Conservation (phyloP, 768 basidiomycete species). For the Infundibulicybe gibba region DNA sequence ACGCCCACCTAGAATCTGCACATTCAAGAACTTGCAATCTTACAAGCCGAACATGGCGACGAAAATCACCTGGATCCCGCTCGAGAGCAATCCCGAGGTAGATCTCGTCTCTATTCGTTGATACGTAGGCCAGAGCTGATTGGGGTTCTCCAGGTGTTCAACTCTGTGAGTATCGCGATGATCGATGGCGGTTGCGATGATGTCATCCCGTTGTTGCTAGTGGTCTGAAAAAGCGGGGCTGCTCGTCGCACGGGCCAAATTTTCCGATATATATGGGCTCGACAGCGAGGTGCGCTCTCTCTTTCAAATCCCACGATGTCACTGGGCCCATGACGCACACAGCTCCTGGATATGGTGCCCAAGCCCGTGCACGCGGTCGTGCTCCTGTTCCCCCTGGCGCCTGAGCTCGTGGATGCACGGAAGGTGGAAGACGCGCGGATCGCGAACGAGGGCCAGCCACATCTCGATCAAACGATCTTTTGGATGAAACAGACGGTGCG, state of each 20-base stretch:
- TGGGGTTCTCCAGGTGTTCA: conserved; percentile 35
- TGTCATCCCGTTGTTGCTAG: conserved; percentile 24
- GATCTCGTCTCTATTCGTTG: too few species aligned
- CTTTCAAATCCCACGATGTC: background rate
- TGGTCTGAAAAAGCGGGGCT: conserved; percentile 75
- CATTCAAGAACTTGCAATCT: too few species aligned
- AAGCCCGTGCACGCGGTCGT: conserved; percentile 80
- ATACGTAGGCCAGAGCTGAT: too few species aligned
- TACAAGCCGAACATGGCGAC: too few species aligned
- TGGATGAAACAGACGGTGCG: conserved; percentile 92
- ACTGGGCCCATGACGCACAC: too few species aligned
- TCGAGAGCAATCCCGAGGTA: conserved; percentile 69
- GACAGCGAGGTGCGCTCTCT: conserved; percentile 51
- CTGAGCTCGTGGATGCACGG: conserved; percentile 44
- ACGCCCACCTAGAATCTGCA: too few species aligned
- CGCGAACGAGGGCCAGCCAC: conserved; percentile 35
- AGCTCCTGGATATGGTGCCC: conserved; percentile 72
- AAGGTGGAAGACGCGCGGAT: conserved; percentile 60
- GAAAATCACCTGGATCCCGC: conserved; percentile 61
- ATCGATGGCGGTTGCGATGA: too few species aligned
- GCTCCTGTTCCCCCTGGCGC: conserved; percentile 76
- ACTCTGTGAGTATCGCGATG: conserved; percentile 29
- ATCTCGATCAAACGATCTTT: conserved; percentile 62
- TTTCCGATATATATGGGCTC: conserved; percentile 72
- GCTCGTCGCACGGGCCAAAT: conserved; percentile 41